Evolutionary conservation across 169 alveolate species (phyloP), one percentile per base, ranked within the genome.

Genomic region (Cryptosporidium meleagridis): DNA sequence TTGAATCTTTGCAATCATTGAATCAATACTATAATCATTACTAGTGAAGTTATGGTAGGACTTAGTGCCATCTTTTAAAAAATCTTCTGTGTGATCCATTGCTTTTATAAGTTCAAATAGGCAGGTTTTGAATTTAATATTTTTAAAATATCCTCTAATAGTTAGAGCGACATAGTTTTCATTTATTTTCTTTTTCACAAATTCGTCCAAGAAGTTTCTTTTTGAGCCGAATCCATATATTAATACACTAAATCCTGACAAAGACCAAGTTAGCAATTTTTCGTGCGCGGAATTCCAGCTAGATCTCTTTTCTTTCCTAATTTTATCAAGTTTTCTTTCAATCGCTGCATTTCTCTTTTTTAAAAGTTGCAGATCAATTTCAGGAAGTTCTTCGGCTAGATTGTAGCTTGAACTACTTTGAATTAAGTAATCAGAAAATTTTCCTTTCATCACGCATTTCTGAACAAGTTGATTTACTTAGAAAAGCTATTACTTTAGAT

Each of bases 141-240:
- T 61, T 41, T 65, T 80, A 33, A 41, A 80, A 45, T 80, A 80
- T 12, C 89, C 89, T 29, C 75, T 59, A 6, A 80, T 80, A 18
- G 70, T 65, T 12, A 80, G 35, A n/a, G 80, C 48, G 12, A 80
- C 18, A n/a, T 62, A 80, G 16, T 59, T 59, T 5, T 58, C 69
- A 31, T 48, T 65, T 10, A 80, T 23, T 29, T 44, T 58, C n/a
- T 62, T 41, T 9, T 80, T 21, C 21, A 80, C 65, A 65, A 80
- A 80, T 62, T 59, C 75, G 41, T 80, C 68, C 33, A 80, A 18
- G 39, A 80, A 80, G 44, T 65, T 59, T 5, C 9, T 59, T 21
- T 80, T 80, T 1, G 89, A 80, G 2, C 89, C 89, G 21, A 44
- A 65, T 26, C 89, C 89, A 80, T 80, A 65, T 44, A 80, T 14